Evolutionary conservation across 164 flowering plant genomes (phyloP).

Genomic region (Berberis vulgaris): DNA sequence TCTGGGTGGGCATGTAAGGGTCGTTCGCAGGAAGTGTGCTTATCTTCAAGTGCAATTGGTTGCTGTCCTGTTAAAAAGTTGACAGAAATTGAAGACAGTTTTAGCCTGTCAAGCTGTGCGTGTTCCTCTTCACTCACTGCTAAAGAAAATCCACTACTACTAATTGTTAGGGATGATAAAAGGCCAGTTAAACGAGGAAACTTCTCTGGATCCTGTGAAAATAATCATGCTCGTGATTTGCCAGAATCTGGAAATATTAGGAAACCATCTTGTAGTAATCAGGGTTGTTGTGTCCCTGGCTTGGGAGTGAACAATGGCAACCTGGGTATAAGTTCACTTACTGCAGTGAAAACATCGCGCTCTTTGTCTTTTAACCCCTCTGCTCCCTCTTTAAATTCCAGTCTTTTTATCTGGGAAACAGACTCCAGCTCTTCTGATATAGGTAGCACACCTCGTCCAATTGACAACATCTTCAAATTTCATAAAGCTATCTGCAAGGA

Average conservation of each 20-base stretch:
- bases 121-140: slow-evolving; percentile 25
- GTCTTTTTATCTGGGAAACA: slow-evolving; percentile 84
- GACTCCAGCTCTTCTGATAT: slow-evolving; percentile 35
- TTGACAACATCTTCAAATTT: slow-evolving; percentile 83
- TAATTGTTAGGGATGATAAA: slow-evolving; percentile 19
- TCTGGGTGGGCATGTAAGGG: slow-evolving; percentile 99
- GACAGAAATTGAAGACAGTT: slow-evolving; percentile 20
- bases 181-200: slow-evolving; percentile 46
- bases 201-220: slow-evolving; percentile 17
- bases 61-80: slow-evolving; percentile 45
- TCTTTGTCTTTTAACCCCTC: slow-evolving; percentile 51
- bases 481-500: slow-evolving; percentile 93
- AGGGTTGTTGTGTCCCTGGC: slow-evolving; percentile 78
- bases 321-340: slow-evolving; percentile 49
- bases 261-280: slow-evolving; percentile 31
- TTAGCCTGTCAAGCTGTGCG: slow-evolving; percentile 19
- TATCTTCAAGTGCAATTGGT: slow-evolving; percentile 49
- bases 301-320: slow-evolving; percentile 60
- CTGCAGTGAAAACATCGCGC: slow-evolving; percentile 60
- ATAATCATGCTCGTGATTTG: slow-evolving; percentile 9
- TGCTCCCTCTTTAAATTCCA: slow-evolving; percentile 81
- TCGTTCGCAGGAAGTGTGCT: slow-evolving; percentile 41
- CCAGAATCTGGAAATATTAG: slow-evolving; percentile 14
- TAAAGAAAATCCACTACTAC: slow-evolving; percentile 8
- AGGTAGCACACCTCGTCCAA: slow-evolving; percentile 53